A percentile compares a stretch with the other conserved stretches of the same genome.
These are phyloP conservation scores for Hirschfeldia incana DNA, from an alignment of 345 rosid species.

Conservation along the genomic window DNA sequence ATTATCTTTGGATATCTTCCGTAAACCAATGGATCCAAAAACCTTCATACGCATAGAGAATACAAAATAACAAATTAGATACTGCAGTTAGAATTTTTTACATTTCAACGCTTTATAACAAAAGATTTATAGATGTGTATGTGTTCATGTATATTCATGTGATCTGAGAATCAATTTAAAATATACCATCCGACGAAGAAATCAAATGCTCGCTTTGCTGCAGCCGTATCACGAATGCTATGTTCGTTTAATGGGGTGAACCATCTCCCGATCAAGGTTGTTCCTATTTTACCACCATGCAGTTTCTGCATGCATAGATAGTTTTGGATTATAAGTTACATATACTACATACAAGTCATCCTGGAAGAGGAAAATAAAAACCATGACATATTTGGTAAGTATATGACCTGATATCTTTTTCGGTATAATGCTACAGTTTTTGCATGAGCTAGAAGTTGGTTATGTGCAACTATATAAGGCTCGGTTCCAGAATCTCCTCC, in stretches of 20 bases:
- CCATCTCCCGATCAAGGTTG: constrained; percentile 28
- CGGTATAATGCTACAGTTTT: constrained; percentile 36
- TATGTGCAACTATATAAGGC: constrained; percentile 47
- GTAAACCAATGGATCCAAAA: constrained; percentile 31
- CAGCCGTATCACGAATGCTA: constrained; percentile 11
- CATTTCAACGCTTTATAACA: neutral
- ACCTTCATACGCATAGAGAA: constrained; percentile 6
- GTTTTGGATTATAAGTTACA: neutral
- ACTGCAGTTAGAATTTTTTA: neutral
- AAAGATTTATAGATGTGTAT: neutral
- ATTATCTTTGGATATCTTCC: constrained; percentile 27
- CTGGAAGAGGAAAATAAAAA: neutral
- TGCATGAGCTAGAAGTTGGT: constrained; percentile 49
- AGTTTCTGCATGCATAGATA: neutral
- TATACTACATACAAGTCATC: neutral
- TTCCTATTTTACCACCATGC: constrained; percentile 29
- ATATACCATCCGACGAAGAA: constrained; percentile 37
- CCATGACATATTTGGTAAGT: neutral
- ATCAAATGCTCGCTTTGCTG: constrained; percentile 35
- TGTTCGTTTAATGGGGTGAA: constrained; percentile 12
- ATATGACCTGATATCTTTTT: constrained; percentile 30
- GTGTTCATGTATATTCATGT: neutral
- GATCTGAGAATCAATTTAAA: neutral
- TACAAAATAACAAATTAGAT: neutral
- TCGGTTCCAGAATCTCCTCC: constrained; percentile 47